A percentile compares a stretch with the other conserved stretches of the same genome.
Conservation (phyloP, 2,329 filamentous ascomycete genomes). For the Pseudocercospora fijiensis region DNA sequence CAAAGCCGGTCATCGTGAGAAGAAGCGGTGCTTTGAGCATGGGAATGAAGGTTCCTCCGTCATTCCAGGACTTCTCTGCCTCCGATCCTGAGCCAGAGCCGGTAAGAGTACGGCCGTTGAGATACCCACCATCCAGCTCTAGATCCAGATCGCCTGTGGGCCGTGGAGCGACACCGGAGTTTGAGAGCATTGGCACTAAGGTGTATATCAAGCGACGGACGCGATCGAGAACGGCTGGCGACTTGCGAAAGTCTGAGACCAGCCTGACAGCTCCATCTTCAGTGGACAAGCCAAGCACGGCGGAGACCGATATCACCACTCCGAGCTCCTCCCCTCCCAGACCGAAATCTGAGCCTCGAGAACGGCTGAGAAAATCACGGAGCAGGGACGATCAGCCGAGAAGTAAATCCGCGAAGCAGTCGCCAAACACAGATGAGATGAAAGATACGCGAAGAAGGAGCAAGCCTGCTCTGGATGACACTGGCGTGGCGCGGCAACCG, state of each 20-base stretch:
- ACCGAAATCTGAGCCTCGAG: slow-evolving; percentile 26
- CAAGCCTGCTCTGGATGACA: slow-evolving; percentile 20
- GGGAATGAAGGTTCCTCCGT: slow-evolving; percentile 38
- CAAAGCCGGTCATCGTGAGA: slow-evolving; percentile 33
- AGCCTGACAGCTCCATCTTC: slow-evolving; percentile 35
- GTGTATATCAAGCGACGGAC: slow-evolving; percentile 37
- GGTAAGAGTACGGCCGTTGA: slow-evolving; percentile 27
- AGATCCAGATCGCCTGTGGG: slow-evolving; percentile 27
- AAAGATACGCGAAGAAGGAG: slow-evolving; percentile 15
- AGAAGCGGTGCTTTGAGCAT: slow-evolving; percentile 36
- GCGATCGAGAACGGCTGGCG: slow-evolving; percentile 26
- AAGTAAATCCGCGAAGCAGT: slow-evolving; percentile 13
- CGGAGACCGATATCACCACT: slow-evolving; percentile 34
- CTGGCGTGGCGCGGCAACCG: slow-evolving; percentile 14
- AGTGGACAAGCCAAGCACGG: slow-evolving; percentile 30
- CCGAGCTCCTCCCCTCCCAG: slow-evolving; percentile 29
- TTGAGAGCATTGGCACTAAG: slow-evolving; percentile 36
- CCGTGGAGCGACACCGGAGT: slow-evolving; percentile 32
- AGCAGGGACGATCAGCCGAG: slow-evolving; percentile 18
- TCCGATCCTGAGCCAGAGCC: slow-evolving; percentile 27
- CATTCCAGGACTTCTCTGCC: slow-evolving; percentile 34
- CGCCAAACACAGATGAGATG: slow-evolving; percentile 15
- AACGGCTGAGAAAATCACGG: slow-evolving; percentile 10
- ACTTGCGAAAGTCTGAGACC: slow-evolving; percentile 30
- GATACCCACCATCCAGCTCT: slow-evolving; percentile 27